Evolutionary conservation across 108 stramenopile species (phyloP).

Genomic region (Licmophora abbreviata): DNA sequence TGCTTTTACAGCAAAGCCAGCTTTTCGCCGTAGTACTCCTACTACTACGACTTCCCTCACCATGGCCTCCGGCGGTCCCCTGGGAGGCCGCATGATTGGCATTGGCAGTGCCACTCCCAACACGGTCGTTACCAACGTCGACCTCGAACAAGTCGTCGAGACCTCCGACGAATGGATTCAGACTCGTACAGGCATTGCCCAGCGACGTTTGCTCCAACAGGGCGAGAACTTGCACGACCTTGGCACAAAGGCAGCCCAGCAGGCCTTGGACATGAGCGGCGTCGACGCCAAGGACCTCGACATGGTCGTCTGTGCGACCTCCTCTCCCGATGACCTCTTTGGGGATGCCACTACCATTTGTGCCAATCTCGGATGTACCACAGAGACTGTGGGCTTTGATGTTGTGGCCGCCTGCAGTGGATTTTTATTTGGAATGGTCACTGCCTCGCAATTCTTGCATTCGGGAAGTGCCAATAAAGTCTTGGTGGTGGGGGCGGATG

Average conservation of each 20-base stretch:
- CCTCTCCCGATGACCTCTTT: conserved; percentile 92
- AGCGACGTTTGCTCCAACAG: conserved; percentile 47
- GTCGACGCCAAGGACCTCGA: conserved; percentile 68
- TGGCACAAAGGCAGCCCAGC: conserved; percentile 38
- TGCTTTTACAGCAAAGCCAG: too few species aligned
- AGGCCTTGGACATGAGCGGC: conserved; percentile 75
- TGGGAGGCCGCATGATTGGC: conserved; percentile 71
- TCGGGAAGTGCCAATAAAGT: conserved; percentile 55
- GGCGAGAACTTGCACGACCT: conserved; percentile 44
- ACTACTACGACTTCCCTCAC: neutral
- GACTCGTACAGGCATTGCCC: conserved; percentile 86
- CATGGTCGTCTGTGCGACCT: conserved; percentile 86
- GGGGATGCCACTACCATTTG: conserved; percentile 91
- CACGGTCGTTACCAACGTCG: conserved; percentile 77
- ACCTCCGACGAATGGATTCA: conserved; percentile 95
- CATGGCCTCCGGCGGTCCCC: conserved; percentile 28
- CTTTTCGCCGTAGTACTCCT: too few species aligned
- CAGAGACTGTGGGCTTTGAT: conserved; percentile 90
- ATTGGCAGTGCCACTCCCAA: conserved; percentile 70
- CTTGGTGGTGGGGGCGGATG: conserved; percentile 90
- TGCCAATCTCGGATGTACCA: conserved; percentile 62
- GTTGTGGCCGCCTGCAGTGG: conserved; percentile 94
- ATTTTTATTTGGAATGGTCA: conserved; percentile 90
- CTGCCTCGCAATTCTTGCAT: conserved; percentile 83
- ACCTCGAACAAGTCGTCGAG: conserved; percentile 86